These are phyloP conservation scores for Starmerella floricola DNA, from an alignment of 805 yeast genomes.

Conservation along the genomic window DNA sequence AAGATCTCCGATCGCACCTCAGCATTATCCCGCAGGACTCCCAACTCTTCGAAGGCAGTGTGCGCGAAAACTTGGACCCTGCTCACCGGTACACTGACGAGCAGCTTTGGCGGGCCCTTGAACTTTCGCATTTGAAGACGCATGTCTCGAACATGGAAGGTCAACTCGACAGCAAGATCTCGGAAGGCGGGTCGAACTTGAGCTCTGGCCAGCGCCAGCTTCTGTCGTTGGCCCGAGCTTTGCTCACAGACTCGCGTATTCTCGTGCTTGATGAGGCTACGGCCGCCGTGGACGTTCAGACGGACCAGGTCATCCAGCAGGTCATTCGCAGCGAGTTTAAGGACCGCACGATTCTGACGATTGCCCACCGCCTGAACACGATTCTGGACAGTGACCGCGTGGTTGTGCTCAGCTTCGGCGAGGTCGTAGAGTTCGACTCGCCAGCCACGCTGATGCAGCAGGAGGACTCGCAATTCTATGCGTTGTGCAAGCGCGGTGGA, in stretches of 20 bases:
- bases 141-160: constrained; percentile 47
- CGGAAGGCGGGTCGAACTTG: constrained; percentile 74
- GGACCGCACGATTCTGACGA: constrained; percentile 70
- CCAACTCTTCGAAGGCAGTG: constrained; percentile 77
- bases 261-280: constrained; percentile 81
- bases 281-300: constrained; percentile 80
- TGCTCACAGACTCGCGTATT: constrained; percentile 61
- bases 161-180: constrained; percentile 44
- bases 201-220: constrained; percentile 84
- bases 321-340: constrained; percentile 63
- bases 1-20: constrained; percentile 61
- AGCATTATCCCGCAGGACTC: constrained; percentile 92
- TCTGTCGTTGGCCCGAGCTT: constrained; percentile 70
- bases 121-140: constrained; percentile 60
- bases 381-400: constrained; percentile 75
- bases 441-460: constrained; percentile 57
- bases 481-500: constrained; percentile 76
- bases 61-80: constrained; percentile 82
- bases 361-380: constrained; percentile 82
- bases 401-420: constrained; percentile 61
- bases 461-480: constrained; percentile 58
- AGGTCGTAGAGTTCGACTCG: constrained; percentile 62
- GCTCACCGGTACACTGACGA: constrained; percentile 53
- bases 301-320: constrained; percentile 66
- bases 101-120: constrained; percentile 72